A percentile compares a stretch with the other conserved stretches of the same genome.
These are phyloP conservation scores for Coemansia sp. DNA, from an alignment of 192 early-diverging fungal species.

Conservation along the genomic window DNA sequence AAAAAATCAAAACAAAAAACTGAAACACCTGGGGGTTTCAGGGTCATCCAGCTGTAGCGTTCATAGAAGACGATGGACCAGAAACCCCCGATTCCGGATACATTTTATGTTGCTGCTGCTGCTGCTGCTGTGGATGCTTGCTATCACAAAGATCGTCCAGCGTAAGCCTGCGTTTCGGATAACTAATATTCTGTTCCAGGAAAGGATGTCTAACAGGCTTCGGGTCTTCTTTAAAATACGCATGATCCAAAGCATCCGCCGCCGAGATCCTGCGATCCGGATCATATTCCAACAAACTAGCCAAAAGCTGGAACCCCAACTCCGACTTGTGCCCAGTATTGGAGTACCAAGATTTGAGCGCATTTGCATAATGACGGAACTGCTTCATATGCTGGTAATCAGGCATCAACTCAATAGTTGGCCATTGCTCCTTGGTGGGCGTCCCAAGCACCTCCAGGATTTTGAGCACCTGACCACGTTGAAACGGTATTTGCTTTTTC, in stretches of 20 bases:
- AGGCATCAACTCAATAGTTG: slow-evolving; percentile 69
- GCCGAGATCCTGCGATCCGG: slow-evolving; percentile 76
- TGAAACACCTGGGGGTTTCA: too few species aligned
- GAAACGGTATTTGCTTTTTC: slow-evolving; percentile 80
- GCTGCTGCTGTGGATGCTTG: background rate
- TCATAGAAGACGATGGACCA: slow-evolving; percentile 13
- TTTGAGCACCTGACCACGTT: slow-evolving; percentile 80
- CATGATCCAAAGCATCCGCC: slow-evolving; percentile 73
- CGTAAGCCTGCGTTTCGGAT: slow-evolving; percentile 50
- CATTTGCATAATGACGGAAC: slow-evolving; percentile 60
- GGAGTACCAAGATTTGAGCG: slow-evolving; percentile 38
- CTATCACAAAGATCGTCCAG: slow-evolving; percentile 51
- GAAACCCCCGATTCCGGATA: slow-evolving; percentile 17
- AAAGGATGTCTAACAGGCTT: slow-evolving; percentile 47
- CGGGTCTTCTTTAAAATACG: slow-evolving; percentile 77
- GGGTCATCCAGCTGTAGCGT: slow-evolving; percentile 12
- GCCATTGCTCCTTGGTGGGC: slow-evolving; percentile 82
- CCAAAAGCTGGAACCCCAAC: slow-evolving; percentile 66
- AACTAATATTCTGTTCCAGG: slow-evolving; percentile 49
- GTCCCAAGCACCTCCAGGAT: slow-evolving; percentile 87
- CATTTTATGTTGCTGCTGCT: slow-evolving; percentile 17
- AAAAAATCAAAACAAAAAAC: background rate
- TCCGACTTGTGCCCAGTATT: slow-evolving; percentile 57
- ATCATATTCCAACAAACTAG: slow-evolving; percentile 77
- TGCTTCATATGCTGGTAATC: slow-evolving; percentile 63